Percentiles rank a stretch among this genome's conserved stretches.
Conservation (phyloP, 2,329 filamentous ascomycete genomes). For the Knoxdaviesia proteae region DNA sequence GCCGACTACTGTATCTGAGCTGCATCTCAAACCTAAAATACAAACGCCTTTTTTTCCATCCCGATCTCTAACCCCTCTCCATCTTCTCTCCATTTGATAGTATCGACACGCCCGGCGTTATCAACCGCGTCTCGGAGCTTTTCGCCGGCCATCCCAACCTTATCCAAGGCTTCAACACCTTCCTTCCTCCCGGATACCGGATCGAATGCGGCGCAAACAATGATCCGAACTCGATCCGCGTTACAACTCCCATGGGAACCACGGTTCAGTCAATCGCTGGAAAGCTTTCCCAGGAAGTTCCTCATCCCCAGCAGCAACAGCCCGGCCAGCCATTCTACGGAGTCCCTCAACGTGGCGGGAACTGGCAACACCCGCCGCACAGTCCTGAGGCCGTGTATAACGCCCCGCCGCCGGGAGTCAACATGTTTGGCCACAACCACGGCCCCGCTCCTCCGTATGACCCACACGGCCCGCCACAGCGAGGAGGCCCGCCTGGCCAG, state of each 20-base stretch:
- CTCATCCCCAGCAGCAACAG: slow-evolving; percentile 9
- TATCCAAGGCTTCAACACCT: slow-evolving; percentile 97
- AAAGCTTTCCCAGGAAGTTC: slow-evolving; percentile 21
- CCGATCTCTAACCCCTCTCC: too few relatives aligned
- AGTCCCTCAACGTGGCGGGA: slow-evolving; percentile 17
- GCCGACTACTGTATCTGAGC: slow-evolving; percentile 6
- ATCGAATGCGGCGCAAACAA: slow-evolving; percentile 91
- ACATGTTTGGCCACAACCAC: slow-evolving; percentile 18
- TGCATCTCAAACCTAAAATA: slow-evolving; percentile 7
- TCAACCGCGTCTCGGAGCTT: slow-evolving; percentile 84
- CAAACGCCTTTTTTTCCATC: too few relatives aligned
- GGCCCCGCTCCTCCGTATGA: slow-evolving; percentile 9
- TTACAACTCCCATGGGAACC: slow-evolving; percentile 95
- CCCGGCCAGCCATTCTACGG: slow-evolving; percentile 24
- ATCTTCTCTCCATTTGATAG: slow-evolving; percentile 15
- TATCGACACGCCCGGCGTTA: slow-evolving; percentile 93
- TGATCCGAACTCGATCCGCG: slow-evolving; percentile 86
- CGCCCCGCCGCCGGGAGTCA: slow-evolving; percentile 29
- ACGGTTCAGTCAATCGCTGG: slow-evolving; percentile 70
- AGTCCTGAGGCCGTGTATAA: slow-evolving; percentile 43
- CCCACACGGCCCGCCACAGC: slow-evolving; percentile 9
- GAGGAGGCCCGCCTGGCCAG: slow-evolving; percentile 4
- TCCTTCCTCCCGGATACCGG: slow-evolving; percentile 81
- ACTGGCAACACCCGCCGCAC: slow-evolving; percentile 37
- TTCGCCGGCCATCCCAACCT: slow-evolving; percentile 90